Evolutionary conservation across 306 rosid genomes (phyloP).

Genomic region (Quercus berberidifolia): DNA sequence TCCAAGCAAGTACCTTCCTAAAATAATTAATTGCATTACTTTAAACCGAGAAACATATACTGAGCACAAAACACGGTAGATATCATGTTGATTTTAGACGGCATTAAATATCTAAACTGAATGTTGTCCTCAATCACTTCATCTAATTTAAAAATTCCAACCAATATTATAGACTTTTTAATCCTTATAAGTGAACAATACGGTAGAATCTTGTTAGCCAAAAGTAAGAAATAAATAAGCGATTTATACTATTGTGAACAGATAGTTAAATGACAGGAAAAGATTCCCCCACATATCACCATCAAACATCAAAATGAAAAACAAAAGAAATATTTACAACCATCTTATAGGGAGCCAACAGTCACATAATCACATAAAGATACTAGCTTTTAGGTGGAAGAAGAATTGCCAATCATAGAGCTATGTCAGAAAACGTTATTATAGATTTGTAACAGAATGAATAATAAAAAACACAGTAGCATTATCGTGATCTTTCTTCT

Average conservation of each 20-base stretch:
- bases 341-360: background rate
- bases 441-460: background rate
- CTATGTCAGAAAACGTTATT: background rate
- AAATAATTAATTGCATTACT: slow-evolving; percentile 9
- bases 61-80: background rate
- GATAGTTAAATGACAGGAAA: no score
- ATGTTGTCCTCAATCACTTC: background rate
- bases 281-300: background rate
- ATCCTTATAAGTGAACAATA: background rate
- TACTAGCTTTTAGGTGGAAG: no score
- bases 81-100: background rate
- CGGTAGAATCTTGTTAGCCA: no score
- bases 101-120: background rate
- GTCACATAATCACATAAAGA: background rate
- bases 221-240: no score
- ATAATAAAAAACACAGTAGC: background rate
- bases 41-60: background rate
- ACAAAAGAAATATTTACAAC: background rate
- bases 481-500: background rate
- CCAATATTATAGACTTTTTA: background rate
- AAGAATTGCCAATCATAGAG: no score
- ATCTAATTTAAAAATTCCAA: background rate
- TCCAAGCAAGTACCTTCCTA: slow-evolving; percentile 34
- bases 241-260: background rate
- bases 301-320: background rate